phyloP scores from a whole-genome alignment of 164 flowering plant genomes.

The Amborella trichopoda region DNA sequence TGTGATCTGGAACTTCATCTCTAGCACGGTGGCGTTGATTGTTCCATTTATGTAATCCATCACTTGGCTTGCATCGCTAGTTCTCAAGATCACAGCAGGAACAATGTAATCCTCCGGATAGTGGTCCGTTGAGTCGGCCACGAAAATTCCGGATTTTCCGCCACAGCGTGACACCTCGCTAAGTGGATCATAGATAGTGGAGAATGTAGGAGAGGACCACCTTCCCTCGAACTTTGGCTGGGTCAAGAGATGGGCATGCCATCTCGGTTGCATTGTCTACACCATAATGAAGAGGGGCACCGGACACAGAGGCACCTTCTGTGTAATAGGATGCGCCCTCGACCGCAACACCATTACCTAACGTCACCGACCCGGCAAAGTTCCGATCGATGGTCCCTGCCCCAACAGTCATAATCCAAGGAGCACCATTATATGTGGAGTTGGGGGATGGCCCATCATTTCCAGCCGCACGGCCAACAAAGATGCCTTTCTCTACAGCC shows the following conservation, averaged over 20 bases:
- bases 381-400: conserved; percentile 24
- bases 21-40: conserved; percentile 11
- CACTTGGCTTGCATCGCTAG: conserved; percentile 9
- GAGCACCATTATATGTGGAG: conserved; percentile 25
- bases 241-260: no score
- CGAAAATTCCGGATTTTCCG: conserved; percentile 19
- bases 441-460: conserved; percentile 16
- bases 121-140: conserved; percentile 6
- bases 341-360: no score
- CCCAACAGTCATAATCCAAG: conserved; percentile 37
- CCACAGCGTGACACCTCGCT: no score
- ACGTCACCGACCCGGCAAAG: conserved; percentile 8
- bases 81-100: conserved; percentile 19
- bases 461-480: conserved; percentile 30
- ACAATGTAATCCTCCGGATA: conserved; percentile 6
- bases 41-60: conserved; percentile 6
- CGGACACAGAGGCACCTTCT: conserved; percentile 2
- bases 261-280: no score
- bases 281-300: conserved; percentile 7
- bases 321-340: conserved; percentile 10
- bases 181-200: no score
- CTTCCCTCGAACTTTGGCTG: no score
- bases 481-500: conserved; percentile 29
- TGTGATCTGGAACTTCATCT: conserved; percentile 14
- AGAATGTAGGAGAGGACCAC: no score